Conservation (phyloP, 2,329 filamentous ascomycete genomes). For the Blumeria graminis region DNA sequence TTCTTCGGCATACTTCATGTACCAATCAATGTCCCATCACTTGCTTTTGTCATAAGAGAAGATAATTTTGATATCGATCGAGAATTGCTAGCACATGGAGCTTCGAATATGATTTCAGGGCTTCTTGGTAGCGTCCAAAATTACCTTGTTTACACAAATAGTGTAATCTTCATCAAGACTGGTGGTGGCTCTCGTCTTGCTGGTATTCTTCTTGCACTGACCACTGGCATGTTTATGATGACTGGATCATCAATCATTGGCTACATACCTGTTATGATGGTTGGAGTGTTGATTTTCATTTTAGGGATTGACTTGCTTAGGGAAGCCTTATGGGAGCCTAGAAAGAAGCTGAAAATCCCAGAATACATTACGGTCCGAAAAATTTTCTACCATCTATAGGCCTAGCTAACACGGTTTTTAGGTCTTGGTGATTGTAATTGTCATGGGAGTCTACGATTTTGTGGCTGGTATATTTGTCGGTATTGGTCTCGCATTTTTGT, state of each 20-base stretch:
- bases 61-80: slow-evolving; percentile 80
- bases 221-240: slow-evolving; percentile 62
- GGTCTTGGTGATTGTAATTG: slow-evolving; percentile 68
- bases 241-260: slow-evolving; percentile 74
- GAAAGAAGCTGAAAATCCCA: slow-evolving; percentile 62
- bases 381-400: neutral
- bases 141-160: slow-evolving; percentile 94
- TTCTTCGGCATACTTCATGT: slow-evolving; percentile 96
- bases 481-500: slow-evolving; percentile 74
- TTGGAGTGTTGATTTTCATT: slow-evolving; percentile 83
- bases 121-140: slow-evolving; percentile 77
- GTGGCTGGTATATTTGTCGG: slow-evolving; percentile 83
- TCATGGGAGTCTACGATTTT: slow-evolving; percentile 95
- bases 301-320: slow-evolving; percentile 78
- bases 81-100: slow-evolving; percentile 76
- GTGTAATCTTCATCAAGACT: slow-evolving; percentile 83
- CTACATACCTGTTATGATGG: slow-evolving; percentile 90
- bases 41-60: slow-evolving; percentile 75
- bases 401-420: slow-evolving; percentile 13
- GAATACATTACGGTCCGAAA: slow-evolving; percentile 61
- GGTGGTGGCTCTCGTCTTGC: slow-evolving; percentile 73
- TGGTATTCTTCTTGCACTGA: slow-evolving; percentile 57
- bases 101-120: slow-evolving; percentile 81
- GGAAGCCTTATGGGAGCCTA: slow-evolving; percentile 72
- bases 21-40: slow-evolving; percentile 86